Percentiles rank a stretch among this genome's conserved stretches.
Conservation (phyloP, 495 filamentous ascomycete genomes). For the Xylaria longipes region DNA sequence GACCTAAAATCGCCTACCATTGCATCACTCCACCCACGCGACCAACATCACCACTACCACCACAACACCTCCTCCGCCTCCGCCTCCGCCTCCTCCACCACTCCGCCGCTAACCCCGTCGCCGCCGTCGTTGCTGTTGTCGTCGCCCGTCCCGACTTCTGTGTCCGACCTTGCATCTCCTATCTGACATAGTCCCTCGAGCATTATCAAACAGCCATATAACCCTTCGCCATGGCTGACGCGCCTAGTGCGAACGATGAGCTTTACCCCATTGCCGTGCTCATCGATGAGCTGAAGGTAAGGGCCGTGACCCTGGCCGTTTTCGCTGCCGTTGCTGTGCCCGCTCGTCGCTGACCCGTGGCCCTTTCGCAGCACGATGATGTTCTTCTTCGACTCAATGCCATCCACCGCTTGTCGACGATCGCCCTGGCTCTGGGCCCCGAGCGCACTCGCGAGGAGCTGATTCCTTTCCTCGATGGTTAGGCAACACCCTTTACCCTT, state of each 20-base stretch:
- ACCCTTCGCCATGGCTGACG: constrained; percentile 60
- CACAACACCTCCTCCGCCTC: neutral
- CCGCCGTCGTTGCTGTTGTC: constrained; percentile 12
- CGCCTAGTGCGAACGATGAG: constrained; percentile 78
- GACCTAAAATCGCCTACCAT: constrained; percentile 26
- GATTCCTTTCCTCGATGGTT: constrained; percentile 98
- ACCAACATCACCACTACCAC: constrained; percentile 25
- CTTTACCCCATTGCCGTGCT: constrained; percentile 99
- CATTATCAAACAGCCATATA: constrained; percentile 7
- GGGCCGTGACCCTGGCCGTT: constrained; percentile 27
- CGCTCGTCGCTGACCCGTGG: constrained; percentile 27
- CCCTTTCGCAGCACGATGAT: constrained; percentile 81
- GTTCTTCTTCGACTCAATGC: constrained; percentile 96
- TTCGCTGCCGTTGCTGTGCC: neutral
- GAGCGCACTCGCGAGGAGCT: constrained; percentile 97
- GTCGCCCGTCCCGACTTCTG: constrained; percentile 4
- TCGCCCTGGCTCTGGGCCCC: constrained; percentile 91
- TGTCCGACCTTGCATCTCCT: constrained; percentile 7
- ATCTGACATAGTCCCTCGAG: neutral
- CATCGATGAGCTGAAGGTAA: constrained; percentile 98
- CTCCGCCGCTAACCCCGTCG: neutral
- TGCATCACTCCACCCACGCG: constrained; percentile 33
- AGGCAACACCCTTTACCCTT: constrained; percentile 33
- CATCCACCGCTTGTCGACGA: constrained; percentile 96
- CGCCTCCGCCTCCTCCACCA: constrained; percentile 9